Conservation (phyloP, 768 basidiomycete species). For the Postia placenta region DNA sequence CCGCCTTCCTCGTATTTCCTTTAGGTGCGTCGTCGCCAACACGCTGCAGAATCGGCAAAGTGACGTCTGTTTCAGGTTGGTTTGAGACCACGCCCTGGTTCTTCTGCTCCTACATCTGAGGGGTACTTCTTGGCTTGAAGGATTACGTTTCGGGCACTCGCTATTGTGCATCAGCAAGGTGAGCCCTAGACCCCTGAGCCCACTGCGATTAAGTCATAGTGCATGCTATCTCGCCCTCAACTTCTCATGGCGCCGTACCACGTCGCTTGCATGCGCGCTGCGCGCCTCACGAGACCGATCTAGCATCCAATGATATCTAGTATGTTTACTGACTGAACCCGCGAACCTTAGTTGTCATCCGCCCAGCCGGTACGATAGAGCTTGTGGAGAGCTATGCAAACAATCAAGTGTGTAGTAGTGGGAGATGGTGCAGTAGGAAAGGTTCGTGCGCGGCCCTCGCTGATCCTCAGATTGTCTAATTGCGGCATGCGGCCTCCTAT, state of each 20-base stretch:
- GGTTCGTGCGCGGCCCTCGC: conserved; percentile 43
- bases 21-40: conserved; percentile 10
- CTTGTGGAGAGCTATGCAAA: conserved; percentile 61
- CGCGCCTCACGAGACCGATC: conserved; percentile 2
- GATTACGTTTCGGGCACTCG: conserved; percentile 4
- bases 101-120: background rate
- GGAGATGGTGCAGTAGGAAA: conserved; percentile 98
- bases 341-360: background rate
- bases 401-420: conserved; percentile 96
- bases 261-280: background rate
- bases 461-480: background rate
- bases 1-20: background rate
- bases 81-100: conserved; percentile 2
- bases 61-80: conserved; percentile 4
- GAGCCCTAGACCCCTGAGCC: background rate
- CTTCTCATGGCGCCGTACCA: background rate
- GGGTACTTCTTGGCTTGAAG: background rate
- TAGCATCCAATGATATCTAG: background rate
- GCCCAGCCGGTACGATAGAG: conserved; percentile 13
- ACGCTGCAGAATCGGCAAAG: background rate
- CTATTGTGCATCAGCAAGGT: background rate
- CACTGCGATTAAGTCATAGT: conserved; percentile 1
- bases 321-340: background rate
- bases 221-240: background rate
- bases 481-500: background rate